Evolutionary conservation across 148 eudicot genomes (phyloP), one percentile per base, ranked within the genome.

Genomic region (Arctostaphylos glauca): DNA sequence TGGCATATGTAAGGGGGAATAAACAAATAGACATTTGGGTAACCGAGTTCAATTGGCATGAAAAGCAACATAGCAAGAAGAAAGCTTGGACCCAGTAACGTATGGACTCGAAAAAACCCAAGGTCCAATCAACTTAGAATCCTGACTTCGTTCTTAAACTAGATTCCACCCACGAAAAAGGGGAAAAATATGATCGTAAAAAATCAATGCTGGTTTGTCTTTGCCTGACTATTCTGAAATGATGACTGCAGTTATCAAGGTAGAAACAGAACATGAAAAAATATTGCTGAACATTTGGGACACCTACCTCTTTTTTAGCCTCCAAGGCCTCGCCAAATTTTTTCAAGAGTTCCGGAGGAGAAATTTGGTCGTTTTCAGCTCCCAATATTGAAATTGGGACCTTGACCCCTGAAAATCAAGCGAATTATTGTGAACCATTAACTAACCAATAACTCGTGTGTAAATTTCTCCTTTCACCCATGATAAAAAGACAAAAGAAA

Each of bases 281-380:
- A 23, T 0, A 74, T 79, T 55, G 67, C 50, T 67, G 59, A 60
- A 52, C 55, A 72, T 21, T 62, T 46, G n/a, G 76, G 43, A 64
- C 19, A 64, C 70, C 80, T 86, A 94, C 98, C 94, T 93, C 91
- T 67, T 91, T 88, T 68, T 88, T 93, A 41, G 88, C 85, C 53
- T 93, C 77, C 73, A 94, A 87, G 48, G 84, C 85, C 80, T 84
- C 92, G 78, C 88, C 94, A 86, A 90, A 93, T 79, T 93, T 87
- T 84, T 93, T 93, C 86, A 94, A 10, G 9, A 91, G 88, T 53
- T 83, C 90, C 53, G 98, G 98, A 46, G 98, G 96, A 83, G 93
- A 88, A 55, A 54, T 25, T 1, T 78, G 76, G 83, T 94, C 98
- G 47, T 38, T 58, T 84, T 94, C 94, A 80, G 94, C 98, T 82